phyloP scores from a whole-genome alignment of 129 eudicot genomes.

The Centaurea solstitialis region DNA sequence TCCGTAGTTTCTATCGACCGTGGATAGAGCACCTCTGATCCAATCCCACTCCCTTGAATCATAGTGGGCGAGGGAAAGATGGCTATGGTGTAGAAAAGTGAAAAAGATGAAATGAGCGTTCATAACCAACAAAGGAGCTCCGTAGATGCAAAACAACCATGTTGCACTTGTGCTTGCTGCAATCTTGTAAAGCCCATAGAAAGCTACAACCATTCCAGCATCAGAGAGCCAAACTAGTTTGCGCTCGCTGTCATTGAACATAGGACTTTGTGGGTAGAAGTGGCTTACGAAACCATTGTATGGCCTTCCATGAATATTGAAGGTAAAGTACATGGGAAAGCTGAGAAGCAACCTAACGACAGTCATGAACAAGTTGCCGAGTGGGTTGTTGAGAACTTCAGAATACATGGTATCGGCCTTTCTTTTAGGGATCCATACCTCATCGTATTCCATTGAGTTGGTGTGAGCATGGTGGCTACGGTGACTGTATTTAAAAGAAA shows the following conservation, averaged over 20 bases:
- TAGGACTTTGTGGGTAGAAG: neutral
- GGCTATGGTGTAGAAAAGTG: neutral
- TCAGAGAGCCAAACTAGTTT: neutral
- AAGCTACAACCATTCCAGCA: neutral
- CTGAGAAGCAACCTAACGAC: neutral
- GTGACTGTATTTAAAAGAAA: neutral
- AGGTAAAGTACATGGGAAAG: neutral
- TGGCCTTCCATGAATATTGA: neutral
- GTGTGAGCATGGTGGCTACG: conserved; percentile 5
- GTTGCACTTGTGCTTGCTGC: neutral
- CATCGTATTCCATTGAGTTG: neutral
- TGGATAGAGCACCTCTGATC: neutral
- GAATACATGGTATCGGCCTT: neutral
- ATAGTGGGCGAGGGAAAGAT: neutral
- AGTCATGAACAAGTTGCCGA: conserved; percentile 1
- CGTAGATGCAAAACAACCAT: neutral
- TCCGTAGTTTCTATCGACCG: neutral
- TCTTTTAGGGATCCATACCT: neutral
- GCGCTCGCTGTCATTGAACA: neutral
- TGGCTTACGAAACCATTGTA: neutral
- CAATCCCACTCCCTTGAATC: conserved; percentile 3
- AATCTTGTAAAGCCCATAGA: neutral
- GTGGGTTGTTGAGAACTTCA: neutral
- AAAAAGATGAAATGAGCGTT: neutral
- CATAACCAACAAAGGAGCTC: neutral